Percentiles rank a stretch among this genome's conserved stretches.
phyloP scores from a whole-genome alignment of 31 red algal genomes.

The Asparagopsis taxiformis region DNA sequence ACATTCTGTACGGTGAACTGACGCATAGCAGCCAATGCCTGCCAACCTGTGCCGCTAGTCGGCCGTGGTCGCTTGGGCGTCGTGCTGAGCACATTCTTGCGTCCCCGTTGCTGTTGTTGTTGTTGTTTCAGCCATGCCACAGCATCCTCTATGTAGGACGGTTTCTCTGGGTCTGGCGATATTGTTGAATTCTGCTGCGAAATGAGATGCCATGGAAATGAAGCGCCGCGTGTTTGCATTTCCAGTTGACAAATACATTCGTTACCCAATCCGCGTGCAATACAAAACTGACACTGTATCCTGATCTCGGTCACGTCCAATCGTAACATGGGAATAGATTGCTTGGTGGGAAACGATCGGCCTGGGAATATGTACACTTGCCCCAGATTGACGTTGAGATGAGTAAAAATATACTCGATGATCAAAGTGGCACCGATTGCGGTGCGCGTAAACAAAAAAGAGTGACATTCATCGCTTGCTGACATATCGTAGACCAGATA shows the following conservation, averaged over 20 bases:
- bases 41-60: neutral
- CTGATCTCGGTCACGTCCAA: neutral
- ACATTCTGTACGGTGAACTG: neutral
- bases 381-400: neutral
- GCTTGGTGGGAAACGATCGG: neutral
- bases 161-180: neutral
- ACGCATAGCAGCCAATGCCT: neutral
- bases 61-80: neutral
- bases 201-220: neutral
- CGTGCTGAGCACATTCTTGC: neutral
- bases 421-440: too few relatives aligned
- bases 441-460: too few relatives aligned
- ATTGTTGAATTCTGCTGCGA: neutral
- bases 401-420: too few relatives aligned
- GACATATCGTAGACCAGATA: too few relatives aligned
- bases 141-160: neutral
- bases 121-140: neutral
- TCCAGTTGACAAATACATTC: neutral
- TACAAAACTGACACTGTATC: neutral
- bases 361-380: slow-evolving; percentile 1
- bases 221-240: neutral
- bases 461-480: too few relatives aligned
- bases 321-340: neutral
- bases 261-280: neutral
- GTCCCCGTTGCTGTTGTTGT: neutral